phyloP scores from a whole-genome alignment of 1,284 basidiomycete genomes.

The Ceratobasidium sp. region DNA sequence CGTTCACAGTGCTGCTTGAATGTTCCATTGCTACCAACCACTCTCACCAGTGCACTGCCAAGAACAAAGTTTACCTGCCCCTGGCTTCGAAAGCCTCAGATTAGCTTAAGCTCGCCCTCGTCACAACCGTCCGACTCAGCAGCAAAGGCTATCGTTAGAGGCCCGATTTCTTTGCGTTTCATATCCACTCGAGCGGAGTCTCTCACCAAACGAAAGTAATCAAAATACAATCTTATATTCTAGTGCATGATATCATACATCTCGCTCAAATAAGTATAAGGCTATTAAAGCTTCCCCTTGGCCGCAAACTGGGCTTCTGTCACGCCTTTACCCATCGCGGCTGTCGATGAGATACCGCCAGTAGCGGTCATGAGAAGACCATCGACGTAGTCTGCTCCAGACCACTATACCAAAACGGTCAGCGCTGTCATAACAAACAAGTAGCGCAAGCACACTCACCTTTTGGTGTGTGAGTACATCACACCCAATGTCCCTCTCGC shows the following conservation, averaged over 20 bases:
- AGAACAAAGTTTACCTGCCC: no score
- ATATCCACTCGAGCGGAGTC: no score
- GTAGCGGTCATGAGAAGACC: conserved; percentile 94
- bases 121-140: no score
- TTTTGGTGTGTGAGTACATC: conserved; percentile 64
- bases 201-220: neutral
- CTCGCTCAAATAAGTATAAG: conserved; percentile 9
- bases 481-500: conserved; percentile 59
- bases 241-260: conserved; percentile 27
- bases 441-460: conserved; percentile 52
- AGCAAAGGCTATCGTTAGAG: no score
- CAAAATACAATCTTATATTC: neutral
- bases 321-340: conserved; percentile 95
- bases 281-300: conserved; percentile 38
- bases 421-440: conserved; percentile 45
- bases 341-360: conserved; percentile 93
- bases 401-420: conserved; percentile 74
- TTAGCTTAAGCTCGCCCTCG: no score
- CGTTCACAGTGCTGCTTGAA: no score
- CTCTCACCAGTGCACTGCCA: no score
- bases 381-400: conserved; percentile 94
- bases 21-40: no score
- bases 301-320: conserved; percentile 88
- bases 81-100: no score
- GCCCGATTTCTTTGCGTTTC: no score